Conservation (phyloP, 225 moss, liverwort and hornwort species). For the Pleurozium schreberi region DNA sequence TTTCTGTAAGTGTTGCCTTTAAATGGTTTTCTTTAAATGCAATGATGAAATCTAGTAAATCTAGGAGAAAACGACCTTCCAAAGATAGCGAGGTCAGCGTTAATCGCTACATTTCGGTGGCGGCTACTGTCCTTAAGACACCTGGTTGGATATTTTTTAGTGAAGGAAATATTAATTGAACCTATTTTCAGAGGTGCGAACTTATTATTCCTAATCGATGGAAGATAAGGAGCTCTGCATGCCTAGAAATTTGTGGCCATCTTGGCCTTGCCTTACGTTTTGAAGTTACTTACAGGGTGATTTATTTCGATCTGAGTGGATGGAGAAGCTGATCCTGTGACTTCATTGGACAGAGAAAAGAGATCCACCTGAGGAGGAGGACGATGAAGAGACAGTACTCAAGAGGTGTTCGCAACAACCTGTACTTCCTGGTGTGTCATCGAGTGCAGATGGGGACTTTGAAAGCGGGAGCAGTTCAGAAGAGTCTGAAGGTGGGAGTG, state of each 20-base stretch:
- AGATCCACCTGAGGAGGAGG: constrained; percentile 62
- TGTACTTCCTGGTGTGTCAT: constrained; percentile 20
- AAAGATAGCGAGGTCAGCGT: not conserved
- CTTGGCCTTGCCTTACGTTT: constrained; percentile 20
- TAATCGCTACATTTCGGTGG: not conserved
- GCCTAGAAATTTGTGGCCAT: constrained; percentile 2
- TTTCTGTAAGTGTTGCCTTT: not conserved
- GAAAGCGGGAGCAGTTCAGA: constrained; percentile 26
- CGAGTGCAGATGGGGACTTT: constrained; percentile 14
- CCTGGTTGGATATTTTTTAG: not conserved
- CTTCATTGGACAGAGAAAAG: constrained; percentile 67
- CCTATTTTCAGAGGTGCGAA: not conserved
- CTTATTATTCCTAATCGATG: not conserved
- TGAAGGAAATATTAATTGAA: not conserved
- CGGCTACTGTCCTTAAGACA: not conserved
- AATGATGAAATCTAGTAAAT: not conserved
- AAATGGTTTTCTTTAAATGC: not conserved
- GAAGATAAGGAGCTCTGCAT: not conserved
- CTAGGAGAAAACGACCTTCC: not conserved
- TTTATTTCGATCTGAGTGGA: constrained; percentile 27
- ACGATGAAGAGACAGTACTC: constrained; percentile 80
- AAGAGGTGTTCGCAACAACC: constrained; percentile 46
- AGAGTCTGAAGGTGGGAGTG: constrained; percentile 39
- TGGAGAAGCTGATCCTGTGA: constrained; percentile 47
- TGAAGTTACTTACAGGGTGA: constrained; percentile 25